Conservation (phyloP, 768 basidiomycete genomes). For the Galerina sulciceps region DNA sequence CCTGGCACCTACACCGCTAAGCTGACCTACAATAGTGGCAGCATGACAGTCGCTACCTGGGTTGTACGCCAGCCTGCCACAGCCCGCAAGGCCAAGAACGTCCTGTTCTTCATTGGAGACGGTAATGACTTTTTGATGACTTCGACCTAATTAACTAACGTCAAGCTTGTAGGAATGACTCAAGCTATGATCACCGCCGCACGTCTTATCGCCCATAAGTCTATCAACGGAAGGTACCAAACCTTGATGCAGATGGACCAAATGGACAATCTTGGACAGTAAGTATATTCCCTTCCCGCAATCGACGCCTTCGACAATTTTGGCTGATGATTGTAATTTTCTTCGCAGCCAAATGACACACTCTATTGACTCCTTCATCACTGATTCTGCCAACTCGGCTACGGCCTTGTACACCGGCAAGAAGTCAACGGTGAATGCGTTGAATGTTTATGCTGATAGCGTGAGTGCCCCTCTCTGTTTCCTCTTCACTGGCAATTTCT, state of each 20-base stretch:
- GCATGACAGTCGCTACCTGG: constrained; percentile 43
- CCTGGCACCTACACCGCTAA: constrained; percentile 44
- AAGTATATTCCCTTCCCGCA: constrained; percentile 15
- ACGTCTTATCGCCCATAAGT: constrained; percentile 48
- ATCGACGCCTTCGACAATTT: neutral
- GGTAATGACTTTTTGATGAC: constrained; percentile 28
- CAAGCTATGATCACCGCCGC: constrained; percentile 53
- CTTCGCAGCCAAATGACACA: constrained; percentile 48
- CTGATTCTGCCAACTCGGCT: constrained; percentile 52
- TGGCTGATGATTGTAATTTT: neutral
- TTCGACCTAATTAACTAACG: neutral
- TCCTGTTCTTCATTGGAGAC: constrained; percentile 50
- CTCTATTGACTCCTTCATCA: constrained; percentile 50
- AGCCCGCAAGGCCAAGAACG: constrained; percentile 44
- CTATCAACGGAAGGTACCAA: constrained; percentile 50
- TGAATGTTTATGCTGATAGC: constrained; percentile 47
- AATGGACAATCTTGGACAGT: constrained; percentile 50
- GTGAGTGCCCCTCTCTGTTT: constrained; percentile 26
- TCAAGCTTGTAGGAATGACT: constrained; percentile 41
- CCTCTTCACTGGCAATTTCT: neutral
- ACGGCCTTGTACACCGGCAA: constrained; percentile 50
- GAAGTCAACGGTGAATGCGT: constrained; percentile 44
- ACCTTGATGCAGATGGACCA: constrained; percentile 52
- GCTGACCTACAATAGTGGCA: constrained; percentile 37
- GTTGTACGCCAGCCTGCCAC: constrained; percentile 37